These are phyloP conservation scores for Candida michaelii DNA, from an alignment of 805 yeast genomes.

Conservation along the genomic window DNA sequence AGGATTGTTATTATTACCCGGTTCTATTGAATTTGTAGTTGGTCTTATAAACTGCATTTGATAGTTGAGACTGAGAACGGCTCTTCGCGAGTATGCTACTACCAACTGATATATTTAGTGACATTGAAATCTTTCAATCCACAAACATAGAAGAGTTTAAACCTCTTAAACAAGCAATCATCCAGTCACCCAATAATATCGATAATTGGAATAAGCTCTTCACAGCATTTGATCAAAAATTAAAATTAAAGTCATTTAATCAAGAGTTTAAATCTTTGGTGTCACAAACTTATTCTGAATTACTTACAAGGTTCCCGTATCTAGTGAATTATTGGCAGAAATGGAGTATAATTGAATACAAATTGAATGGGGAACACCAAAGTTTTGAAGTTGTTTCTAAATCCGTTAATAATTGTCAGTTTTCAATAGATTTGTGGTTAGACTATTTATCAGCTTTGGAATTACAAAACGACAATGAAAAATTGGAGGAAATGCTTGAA, in stretches of 20 bases:
- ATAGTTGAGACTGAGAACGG: not conserved
- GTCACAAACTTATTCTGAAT: constrained; percentile 20
- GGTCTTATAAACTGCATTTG: constrained; percentile 3
- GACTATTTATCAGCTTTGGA: constrained; percentile 58
- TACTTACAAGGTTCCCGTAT: constrained; percentile 58
- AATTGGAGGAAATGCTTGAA: constrained; percentile 2
- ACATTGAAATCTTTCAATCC: constrained; percentile 1
- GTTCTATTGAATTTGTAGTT: not conserved
- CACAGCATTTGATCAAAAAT: constrained; percentile 22
- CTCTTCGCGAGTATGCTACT: constrained; percentile 4
- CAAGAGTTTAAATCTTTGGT: constrained; percentile 21
- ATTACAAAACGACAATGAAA: constrained; percentile 17
- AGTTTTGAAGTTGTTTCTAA: constrained; percentile 47
- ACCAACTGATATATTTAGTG: constrained; percentile 10
- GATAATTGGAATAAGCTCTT: constrained; percentile 42
- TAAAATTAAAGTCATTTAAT: constrained; percentile 12
- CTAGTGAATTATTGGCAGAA: constrained; percentile 64
- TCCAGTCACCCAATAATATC: constrained; percentile 30
- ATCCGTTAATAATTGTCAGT: constrained; percentile 52
- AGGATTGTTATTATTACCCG: not conserved
- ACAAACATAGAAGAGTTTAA: constrained; percentile 13
- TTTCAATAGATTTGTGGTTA: constrained; percentile 65
- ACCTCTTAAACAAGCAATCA: constrained; percentile 6
- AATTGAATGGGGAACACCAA: constrained; percentile 52
- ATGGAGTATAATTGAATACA: constrained; percentile 54